Evolutionary conservation across 1,284 basidiomycete genomes (phyloP).

Genomic region (Coniophora puteana): DNA sequence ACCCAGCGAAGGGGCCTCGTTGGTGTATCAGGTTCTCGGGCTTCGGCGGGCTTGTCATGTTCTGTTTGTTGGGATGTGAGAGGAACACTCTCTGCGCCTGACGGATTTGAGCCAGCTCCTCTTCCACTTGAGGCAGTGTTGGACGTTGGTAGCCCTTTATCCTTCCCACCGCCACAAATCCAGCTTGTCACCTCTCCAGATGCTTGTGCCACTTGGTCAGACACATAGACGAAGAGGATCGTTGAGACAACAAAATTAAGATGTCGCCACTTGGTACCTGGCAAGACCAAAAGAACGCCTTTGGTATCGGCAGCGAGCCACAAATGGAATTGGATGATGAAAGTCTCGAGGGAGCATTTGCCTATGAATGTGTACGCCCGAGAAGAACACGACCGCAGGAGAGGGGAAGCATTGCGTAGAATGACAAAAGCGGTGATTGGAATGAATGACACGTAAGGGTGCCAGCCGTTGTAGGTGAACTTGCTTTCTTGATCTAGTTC

Average conservation of each 20-base stretch:
- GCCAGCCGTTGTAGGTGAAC: conserved; percentile 82
- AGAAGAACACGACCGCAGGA: conserved; percentile 68
- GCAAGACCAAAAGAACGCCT: conserved; percentile 77
- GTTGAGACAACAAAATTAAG: conserved; percentile 77
- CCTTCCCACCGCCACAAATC: conserved; percentile 48
- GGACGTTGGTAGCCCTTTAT: conserved; percentile 30
- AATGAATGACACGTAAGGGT: conserved; percentile 79
- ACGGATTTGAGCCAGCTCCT: conserved; percentile 1
- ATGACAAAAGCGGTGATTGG: conserved; percentile 75
- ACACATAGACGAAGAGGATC: conserved; percentile 76
- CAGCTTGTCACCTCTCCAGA: conserved; percentile 70
- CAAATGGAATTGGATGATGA: conserved; percentile 87
- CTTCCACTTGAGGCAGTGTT: conserved; percentile 10
- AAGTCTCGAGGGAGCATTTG: conserved; percentile 80
- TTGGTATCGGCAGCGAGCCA: conserved; percentile 89
- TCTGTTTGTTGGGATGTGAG: conserved; percentile 6
- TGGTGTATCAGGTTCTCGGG: conserved; percentile 30
- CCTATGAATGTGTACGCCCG: conserved; percentile 78
- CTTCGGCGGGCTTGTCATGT: conserved; percentile 4
- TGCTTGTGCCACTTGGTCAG: conserved; percentile 71
- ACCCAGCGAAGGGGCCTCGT: conserved; percentile 46
- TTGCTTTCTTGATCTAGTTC: conserved; percentile 75
- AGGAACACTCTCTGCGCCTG: conserved; percentile 11
- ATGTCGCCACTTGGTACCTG: conserved; percentile 67
- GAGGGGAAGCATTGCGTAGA: conserved; percentile 71